Percentiles rank a stretch among this genome's conserved stretches.
Conservation (phyloP, 2,329 filamentous ascomycete species). For the Sarocladium brachiariae region DNA sequence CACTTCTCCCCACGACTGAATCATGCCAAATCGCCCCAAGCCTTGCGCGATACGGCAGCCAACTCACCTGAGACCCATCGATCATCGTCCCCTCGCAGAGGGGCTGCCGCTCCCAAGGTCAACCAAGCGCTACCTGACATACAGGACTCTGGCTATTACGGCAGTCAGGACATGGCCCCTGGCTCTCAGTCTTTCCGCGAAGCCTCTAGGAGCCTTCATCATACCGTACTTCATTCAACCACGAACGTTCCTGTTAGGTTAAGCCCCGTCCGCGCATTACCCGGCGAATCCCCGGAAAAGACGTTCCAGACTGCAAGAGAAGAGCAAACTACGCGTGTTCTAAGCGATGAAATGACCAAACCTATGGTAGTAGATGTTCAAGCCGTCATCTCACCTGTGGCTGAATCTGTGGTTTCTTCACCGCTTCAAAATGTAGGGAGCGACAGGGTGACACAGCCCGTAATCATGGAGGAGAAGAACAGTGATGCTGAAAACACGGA, state of each 20-base stretch:
- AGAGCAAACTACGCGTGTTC: slow-evolving; percentile 28
- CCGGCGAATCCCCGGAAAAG: slow-evolving; percentile 26
- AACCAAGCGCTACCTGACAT: slow-evolving; percentile 16
- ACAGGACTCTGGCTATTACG: slow-evolving; percentile 65
- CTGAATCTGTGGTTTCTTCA: neutral
- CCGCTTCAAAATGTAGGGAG: neutral
- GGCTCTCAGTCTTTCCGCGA: slow-evolving; percentile 6
- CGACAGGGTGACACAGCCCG: neutral
- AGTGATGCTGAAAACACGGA: slow-evolving; percentile 21
- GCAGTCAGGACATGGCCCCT: slow-evolving; percentile 44
- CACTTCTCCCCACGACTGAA: slow-evolving; percentile 43
- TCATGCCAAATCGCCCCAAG: slow-evolving; percentile 46
- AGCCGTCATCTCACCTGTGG: neutral
- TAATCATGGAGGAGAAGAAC: neutral
- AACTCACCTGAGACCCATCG: neutral
- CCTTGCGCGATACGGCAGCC: slow-evolving; percentile 34
- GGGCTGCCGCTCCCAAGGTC: slow-evolving; percentile 25
- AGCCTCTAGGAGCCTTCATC: neutral
- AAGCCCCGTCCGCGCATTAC: slow-evolving; percentile 20
- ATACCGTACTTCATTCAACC: slow-evolving; percentile 10
- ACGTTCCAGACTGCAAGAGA: slow-evolving; percentile 38
- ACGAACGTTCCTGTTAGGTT: slow-evolving; percentile 15
- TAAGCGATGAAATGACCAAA: slow-evolving; percentile 6
- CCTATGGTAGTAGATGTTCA: neutral
- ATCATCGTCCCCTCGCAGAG: slow-evolving; percentile 17